Evolutionary conservation across 768 basidiomycete genomes (phyloP).

Genomic region (Cystobasidium onofrii): DNA sequence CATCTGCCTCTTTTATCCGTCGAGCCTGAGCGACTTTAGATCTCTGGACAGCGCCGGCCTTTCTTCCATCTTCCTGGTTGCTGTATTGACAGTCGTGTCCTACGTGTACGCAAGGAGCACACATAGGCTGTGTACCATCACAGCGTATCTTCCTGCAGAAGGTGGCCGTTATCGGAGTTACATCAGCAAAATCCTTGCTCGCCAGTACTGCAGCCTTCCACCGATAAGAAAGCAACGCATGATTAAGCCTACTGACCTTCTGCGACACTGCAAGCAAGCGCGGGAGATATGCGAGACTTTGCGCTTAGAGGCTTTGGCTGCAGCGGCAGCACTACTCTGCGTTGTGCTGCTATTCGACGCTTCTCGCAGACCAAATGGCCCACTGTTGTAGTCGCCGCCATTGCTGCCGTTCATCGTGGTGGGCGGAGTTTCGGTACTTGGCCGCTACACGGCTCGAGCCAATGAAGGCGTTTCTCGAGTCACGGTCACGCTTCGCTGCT

Average conservation of each 20-base stretch:
- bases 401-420: neutral
- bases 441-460: no score
- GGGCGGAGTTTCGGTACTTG: neutral
- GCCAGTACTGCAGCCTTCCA: no score
- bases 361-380: neutral
- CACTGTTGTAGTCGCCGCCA: neutral
- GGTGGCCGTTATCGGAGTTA: neutral
- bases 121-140: constrained; percentile 8
- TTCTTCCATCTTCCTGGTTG: neutral
- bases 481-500: no score
- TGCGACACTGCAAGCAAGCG: constrained; percentile 11
- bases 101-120: neutral
- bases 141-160: constrained; percentile 6
- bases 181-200: neutral
- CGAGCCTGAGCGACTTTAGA: neutral
- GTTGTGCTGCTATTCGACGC: neutral
- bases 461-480: no score
- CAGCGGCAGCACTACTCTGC: neutral
- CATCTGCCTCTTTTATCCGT: neutral
- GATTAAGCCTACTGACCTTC: neutral
- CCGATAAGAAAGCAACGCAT: neutral
- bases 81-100: neutral
- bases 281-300: constrained; percentile 6
- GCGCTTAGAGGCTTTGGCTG: constrained; percentile 3
- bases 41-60: neutral